Evolutionary conservation across 352 stramenopile genomes (phyloP), one percentile per base, ranked within the genome.

Genomic region (Phytopythium helicoides): DNA sequence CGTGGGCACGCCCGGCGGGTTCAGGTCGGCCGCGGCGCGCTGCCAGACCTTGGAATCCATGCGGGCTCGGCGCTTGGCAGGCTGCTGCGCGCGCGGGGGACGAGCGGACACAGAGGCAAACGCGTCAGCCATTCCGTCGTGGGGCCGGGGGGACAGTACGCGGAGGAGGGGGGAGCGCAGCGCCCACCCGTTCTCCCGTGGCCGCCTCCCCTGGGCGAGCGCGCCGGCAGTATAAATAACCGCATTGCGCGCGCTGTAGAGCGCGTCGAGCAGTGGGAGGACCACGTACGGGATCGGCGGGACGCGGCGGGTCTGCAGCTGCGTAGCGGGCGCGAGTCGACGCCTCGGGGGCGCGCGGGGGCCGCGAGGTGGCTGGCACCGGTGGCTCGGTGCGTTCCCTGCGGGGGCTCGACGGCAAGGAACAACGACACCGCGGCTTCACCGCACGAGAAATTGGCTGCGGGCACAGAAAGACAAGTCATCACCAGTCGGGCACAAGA

Each of bases 41-140:
- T 89, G 76, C 69, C 79, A 90, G 31, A 92, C 71, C 54, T 92
- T 89, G 47, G 71, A 70, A 48, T 77, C 66, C 62, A 81, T 66
- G 28, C 28, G 45, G 18, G 28, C 26, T 23, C 10, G 1, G 12
- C 3, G 28, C 28, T 14, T 9, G 18, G 26, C n/a, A 18, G 28
- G 26, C 18, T 16, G 44, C 11, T 26, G 25, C 44, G 45, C 28
- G 28, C 28, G 28, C 28, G 28, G 28, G 28, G 28, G 28, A n/a
- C n/a, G n/a, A 33, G 28, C 28, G 28, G 28, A 5, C 28, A 5
- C 9, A 33, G 5, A 5, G 5, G 28, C 28, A 33, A 33, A 9
- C 28, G 56, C 56, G 19, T 52, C 26, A 53, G 62, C 40, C 28
- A 33, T 33, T 33, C 28, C 5, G 5, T 33, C 28, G 5, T 5